Conservation (phyloP, 1,284 basidiomycete genomes). For the Sporisorium scitamineum region DNA sequence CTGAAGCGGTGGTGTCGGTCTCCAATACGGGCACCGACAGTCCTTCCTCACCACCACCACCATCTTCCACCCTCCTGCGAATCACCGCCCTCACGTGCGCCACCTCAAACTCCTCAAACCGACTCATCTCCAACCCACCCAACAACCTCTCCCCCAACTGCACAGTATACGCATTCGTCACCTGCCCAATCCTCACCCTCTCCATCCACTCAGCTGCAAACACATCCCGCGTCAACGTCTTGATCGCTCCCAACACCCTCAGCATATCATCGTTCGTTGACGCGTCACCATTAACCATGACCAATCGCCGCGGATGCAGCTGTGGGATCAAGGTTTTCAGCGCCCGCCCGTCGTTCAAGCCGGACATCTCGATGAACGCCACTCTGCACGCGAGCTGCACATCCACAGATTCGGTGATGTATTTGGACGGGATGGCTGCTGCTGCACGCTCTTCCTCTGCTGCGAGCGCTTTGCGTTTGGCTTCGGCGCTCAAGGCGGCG, state of each 20-base stretch:
- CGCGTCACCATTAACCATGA: constrained; percentile 63
- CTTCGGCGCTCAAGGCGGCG: constrained; percentile 71
- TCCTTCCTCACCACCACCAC: not conserved
- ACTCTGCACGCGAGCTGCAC: constrained; percentile 85
- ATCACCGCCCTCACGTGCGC: constrained; percentile 24
- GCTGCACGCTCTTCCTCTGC: constrained; percentile 25
- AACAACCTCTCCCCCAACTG: constrained; percentile 90
- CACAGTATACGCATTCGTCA: constrained; percentile 93
- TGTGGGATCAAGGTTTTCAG: constrained; percentile 96
- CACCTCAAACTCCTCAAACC: constrained; percentile 81
- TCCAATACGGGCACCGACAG: constrained; percentile 29
- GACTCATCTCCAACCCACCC: constrained; percentile 83
- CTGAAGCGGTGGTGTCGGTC: not conserved
- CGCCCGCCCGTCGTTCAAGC: constrained; percentile 93
- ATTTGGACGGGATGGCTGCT: constrained; percentile 90
- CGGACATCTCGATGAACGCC: constrained; percentile 93
- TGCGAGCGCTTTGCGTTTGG: constrained; percentile 74
- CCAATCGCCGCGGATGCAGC: constrained; percentile 81
- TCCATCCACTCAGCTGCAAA: constrained; percentile 81
- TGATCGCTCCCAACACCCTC: constrained; percentile 41
- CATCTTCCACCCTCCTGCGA: not conserved
- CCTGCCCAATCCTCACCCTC: constrained; percentile 88
- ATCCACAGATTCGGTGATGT: constrained; percentile 79
- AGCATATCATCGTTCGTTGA: constrained; percentile 38
- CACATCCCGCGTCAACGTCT: constrained; percentile 85